Evolutionary conservation across 1,139 yeast species (phyloP).

Genomic region (Protomyces macrosporus): DNA sequence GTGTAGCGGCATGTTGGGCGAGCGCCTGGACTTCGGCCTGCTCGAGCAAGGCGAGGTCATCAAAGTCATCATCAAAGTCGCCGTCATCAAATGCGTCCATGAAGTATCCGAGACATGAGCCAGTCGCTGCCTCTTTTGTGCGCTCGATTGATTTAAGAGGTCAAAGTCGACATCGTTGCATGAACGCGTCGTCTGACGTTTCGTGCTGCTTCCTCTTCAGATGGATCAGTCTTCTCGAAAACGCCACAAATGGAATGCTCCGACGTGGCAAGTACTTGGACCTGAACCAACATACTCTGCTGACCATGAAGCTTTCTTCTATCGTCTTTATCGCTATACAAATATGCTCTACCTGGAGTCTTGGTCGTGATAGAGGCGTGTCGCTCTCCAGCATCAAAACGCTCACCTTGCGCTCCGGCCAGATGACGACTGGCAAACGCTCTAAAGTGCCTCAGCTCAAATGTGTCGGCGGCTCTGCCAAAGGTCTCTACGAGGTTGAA

Average conservation of each 20-base stretch:
- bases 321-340: not conserved
- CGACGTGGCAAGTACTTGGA: too few relatives aligned
- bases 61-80: conserved; percentile 15
- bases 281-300: too few relatives aligned
- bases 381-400: not conserved
- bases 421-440: not conserved
- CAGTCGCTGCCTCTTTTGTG: too few relatives aligned
- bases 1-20: conserved; percentile 13
- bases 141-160: too few relatives aligned
- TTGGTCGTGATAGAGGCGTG: not conserved
- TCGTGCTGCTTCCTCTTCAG: too few relatives aligned
- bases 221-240: too few relatives aligned
- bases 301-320: too few relatives aligned
- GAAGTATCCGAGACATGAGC: not conserved
- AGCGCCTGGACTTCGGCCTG: conserved; percentile 12
- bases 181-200: too few relatives aligned
- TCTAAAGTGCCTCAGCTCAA: not conserved
- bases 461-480: conserved; percentile 6
- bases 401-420: not conserved
- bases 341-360: not conserved
- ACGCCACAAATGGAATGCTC: too few relatives aligned
- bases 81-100: not conserved
- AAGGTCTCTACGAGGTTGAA: conserved; percentile 6
- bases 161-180: too few relatives aligned
- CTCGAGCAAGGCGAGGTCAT: conserved; percentile 18